Conservation (phyloP, 2,329 filamentous ascomycete genomes). For the Alternaria arbusti region DNA sequence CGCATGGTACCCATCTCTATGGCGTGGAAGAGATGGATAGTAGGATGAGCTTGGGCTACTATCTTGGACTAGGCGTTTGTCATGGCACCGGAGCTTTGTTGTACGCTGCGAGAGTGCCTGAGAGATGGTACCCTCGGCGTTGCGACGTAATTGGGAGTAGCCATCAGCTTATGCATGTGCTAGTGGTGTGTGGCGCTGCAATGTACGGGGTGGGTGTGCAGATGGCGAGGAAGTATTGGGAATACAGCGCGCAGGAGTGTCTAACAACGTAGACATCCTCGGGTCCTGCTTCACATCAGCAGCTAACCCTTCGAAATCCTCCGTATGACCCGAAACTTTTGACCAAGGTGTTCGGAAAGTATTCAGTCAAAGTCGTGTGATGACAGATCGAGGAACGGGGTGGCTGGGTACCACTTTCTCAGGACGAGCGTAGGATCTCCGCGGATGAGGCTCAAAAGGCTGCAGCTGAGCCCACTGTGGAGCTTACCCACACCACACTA, state of each 20-base stretch:
- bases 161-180: slow-evolving; percentile 59
- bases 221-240: slow-evolving; percentile 44
- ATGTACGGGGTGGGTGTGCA: slow-evolving; percentile 41
- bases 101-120: slow-evolving; percentile 52
- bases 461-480: slow-evolving; percentile 1
- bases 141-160: slow-evolving; percentile 57
- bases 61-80: slow-evolving; percentile 46
- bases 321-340: not conserved
- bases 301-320: not conserved
- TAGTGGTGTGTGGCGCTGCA: slow-evolving; percentile 53
- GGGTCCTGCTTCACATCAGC: not conserved
- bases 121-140: slow-evolving; percentile 49
- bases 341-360: not conserved
- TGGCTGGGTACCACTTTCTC: not conserved
- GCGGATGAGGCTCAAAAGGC: slow-evolving; percentile 5
- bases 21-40: slow-evolving; percentile 40
- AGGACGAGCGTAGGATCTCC: slow-evolving; percentile 4
- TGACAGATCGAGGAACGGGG: not conserved
- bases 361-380: not conserved
- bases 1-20: slow-evolving; percentile 45
- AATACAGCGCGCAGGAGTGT: not conserved
- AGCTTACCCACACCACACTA: not conserved
- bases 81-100: slow-evolving; percentile 38
- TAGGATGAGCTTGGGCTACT: slow-evolving; percentile 52
- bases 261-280: not conserved